A percentile compares a stretch with the other conserved stretches of the same genome.
Conservation (phyloP, 2,329 filamentous ascomycete species). For the Epichloe gansuensis region DNA sequence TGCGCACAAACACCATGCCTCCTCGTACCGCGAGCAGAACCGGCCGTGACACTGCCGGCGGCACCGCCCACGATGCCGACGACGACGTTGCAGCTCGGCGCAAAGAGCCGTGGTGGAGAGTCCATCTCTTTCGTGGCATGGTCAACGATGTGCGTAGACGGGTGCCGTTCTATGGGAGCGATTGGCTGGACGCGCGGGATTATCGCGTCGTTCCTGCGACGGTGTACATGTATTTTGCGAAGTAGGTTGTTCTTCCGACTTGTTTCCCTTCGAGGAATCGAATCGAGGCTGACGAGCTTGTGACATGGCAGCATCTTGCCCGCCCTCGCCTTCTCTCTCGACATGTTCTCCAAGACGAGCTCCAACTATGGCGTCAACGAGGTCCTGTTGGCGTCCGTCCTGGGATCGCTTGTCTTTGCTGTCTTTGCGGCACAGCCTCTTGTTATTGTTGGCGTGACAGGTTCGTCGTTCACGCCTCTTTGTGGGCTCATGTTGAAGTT, state of each 20-base stretch:
- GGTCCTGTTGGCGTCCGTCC: slow-evolving; percentile 71
- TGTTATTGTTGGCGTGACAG: slow-evolving; percentile 83
- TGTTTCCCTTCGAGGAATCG: background rate
- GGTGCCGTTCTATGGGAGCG: slow-evolving; percentile 65
- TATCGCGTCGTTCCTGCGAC: slow-evolving; percentile 81
- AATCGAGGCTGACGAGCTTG: background rate
- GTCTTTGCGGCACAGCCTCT: slow-evolving; percentile 71
- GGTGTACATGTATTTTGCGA: slow-evolving; percentile 90
- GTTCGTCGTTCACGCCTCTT: slow-evolving; percentile 19
- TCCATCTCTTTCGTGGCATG: slow-evolving; percentile 68
- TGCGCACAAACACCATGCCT: no score
- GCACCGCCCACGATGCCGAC: background rate
- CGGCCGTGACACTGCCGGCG: background rate
- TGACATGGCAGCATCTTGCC: slow-evolving; percentile 60
- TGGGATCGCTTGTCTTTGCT: slow-evolving; percentile 71
- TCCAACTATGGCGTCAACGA: slow-evolving; percentile 85
- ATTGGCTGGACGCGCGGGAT: slow-evolving; percentile 81
- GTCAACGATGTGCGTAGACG: slow-evolving; percentile 62
- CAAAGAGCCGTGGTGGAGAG: slow-evolving; percentile 52
- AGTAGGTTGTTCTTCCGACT: slow-evolving; percentile 39
- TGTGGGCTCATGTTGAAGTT: background rate
- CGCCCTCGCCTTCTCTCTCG: slow-evolving; percentile 75
- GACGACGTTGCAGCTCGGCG: background rate
- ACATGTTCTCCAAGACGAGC: slow-evolving; percentile 84
- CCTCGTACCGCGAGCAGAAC: no score